Percentiles rank a stretch among this genome's conserved stretches.
Conservation (phyloP, 2,329 filamentous ascomycete genomes). For the Pseudogymnoascus sp. region DNA sequence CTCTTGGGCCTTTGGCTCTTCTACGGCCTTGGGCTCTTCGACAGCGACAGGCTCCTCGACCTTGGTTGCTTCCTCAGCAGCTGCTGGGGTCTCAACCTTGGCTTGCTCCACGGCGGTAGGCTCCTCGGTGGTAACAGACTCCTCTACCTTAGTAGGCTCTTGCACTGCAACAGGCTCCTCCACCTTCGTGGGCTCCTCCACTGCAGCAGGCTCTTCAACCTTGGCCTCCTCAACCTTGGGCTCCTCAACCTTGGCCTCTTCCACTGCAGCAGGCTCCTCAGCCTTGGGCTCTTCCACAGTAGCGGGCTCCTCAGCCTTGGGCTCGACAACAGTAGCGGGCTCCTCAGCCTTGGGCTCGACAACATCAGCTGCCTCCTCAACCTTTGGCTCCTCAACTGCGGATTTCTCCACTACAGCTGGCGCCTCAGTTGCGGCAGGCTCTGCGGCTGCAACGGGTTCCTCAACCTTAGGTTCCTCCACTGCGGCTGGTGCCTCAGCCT, state of each 20-base stretch:
- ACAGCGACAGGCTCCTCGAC: not conserved
- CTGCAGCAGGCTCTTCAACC: not conserved
- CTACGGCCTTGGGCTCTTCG: not conserved
- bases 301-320: not conserved
- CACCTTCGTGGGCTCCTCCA: not conserved
- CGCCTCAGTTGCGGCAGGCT: not conserved
- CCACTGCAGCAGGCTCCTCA: not conserved
- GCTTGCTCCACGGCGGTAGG: not conserved
- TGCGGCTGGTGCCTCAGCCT: not conserved
- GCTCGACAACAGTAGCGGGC: not conserved
- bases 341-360: not conserved
- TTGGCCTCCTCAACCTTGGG: not conserved
- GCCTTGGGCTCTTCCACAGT: not conserved
- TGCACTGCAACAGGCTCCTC: not conserved
- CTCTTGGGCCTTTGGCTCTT: not conserved
- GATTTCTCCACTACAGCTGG: not conserved
- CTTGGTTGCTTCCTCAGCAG: not conserved
- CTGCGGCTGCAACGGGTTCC: not conserved
- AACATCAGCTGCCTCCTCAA: not conserved
- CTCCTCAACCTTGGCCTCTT: no score
- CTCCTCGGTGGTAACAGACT: not conserved
- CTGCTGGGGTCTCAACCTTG: not conserved
- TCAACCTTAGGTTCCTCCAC: not conserved
- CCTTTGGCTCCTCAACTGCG: not conserved
- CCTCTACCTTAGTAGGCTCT: not conserved